phyloP scores from a whole-genome alignment of 2,329 filamentous ascomycete genomes.

The Zarea fungicola region DNA sequence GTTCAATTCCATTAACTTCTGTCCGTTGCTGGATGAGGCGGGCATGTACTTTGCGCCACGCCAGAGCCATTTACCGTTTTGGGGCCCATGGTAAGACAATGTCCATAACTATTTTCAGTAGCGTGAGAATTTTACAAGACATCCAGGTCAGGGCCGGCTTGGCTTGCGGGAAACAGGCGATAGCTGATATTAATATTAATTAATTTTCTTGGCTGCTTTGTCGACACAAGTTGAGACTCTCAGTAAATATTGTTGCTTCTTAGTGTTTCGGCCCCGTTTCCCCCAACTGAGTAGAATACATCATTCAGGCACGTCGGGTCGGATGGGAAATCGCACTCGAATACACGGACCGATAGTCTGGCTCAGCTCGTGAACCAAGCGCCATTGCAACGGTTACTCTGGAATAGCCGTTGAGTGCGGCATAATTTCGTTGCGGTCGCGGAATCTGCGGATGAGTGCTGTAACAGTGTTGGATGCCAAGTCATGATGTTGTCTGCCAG shows the following conservation, averaged over 20 bases:
- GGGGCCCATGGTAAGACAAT: background rate
- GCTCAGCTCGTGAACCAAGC: background rate
- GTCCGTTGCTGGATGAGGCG: too few relatives aligned
- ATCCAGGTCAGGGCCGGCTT: background rate
- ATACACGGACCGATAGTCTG: background rate
- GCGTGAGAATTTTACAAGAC: background rate
- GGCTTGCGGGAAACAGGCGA: background rate
- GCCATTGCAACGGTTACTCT: background rate
- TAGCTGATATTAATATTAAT: background rate
- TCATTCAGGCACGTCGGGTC: too few relatives aligned
- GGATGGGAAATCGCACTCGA: background rate
- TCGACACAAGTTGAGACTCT: background rate
- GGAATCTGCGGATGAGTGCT: background rate
- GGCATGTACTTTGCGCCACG: too few relatives aligned
- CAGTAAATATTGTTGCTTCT: too few relatives aligned
- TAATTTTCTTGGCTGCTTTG: background rate
- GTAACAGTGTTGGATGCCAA: background rate
- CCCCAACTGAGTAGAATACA: too few relatives aligned
- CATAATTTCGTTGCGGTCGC: background rate
- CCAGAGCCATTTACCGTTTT: too few relatives aligned
- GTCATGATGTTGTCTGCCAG: background rate
- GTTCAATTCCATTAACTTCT: too few relatives aligned
- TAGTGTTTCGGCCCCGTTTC: too few relatives aligned
- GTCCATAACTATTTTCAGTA: background rate
- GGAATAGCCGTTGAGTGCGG: background rate